A percentile compares a stretch with the other conserved stretches of the same genome.
These are phyloP conservation scores for Globisporangium yorkense DNA, from an alignment of 352 stramenopile species.

Conservation along the genomic window DNA sequence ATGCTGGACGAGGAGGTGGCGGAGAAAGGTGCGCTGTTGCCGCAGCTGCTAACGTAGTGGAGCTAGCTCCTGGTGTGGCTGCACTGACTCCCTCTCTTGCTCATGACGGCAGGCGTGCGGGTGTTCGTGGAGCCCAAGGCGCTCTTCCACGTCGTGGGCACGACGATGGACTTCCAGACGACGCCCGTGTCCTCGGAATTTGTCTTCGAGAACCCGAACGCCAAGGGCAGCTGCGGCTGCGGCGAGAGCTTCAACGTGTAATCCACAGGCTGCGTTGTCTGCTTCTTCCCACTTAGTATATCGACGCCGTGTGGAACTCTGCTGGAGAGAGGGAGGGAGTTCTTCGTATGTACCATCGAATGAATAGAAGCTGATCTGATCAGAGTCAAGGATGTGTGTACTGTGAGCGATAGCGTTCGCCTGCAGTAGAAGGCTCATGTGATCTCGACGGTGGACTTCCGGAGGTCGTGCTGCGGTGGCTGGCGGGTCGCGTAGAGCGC, in stretches of 20 bases:
- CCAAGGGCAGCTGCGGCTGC: slow-evolving; percentile 98
- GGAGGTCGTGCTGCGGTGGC: slow-evolving; percentile 49
- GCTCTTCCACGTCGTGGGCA: slow-evolving; percentile 98
- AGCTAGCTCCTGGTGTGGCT: neutral
- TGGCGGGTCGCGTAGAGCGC: slow-evolving; percentile 36
- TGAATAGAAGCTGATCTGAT: slow-evolving; percentile 4
- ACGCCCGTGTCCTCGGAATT: slow-evolving; percentile 97
- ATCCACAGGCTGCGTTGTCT: neutral
- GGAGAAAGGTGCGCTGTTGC: slow-evolving; percentile 56
- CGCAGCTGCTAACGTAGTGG: neutral
- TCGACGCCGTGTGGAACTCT: too few species aligned
- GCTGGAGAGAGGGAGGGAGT: too few species aligned
- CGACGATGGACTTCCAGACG: slow-evolving; percentile 98
- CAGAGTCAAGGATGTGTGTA: neutral
- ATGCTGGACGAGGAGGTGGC: slow-evolving; percentile 93
- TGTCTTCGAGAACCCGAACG: slow-evolving; percentile 99
- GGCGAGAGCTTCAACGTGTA: slow-evolving; percentile 99
- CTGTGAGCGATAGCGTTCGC: neutral
- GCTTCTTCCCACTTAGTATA: neutral
- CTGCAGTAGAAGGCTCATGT: slow-evolving; percentile 10
- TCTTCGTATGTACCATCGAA: slow-evolving; percentile 1
- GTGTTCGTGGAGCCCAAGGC: slow-evolving; percentile 99
- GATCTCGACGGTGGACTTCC: slow-evolving; percentile 71
- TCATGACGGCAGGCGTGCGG: slow-evolving; percentile 64
- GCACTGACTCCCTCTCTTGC: neutral